These are phyloP conservation scores for Daldinia eschscholtzii DNA, from an alignment of 2,329 filamentous ascomycete genomes.

Conservation along the genomic window DNA sequence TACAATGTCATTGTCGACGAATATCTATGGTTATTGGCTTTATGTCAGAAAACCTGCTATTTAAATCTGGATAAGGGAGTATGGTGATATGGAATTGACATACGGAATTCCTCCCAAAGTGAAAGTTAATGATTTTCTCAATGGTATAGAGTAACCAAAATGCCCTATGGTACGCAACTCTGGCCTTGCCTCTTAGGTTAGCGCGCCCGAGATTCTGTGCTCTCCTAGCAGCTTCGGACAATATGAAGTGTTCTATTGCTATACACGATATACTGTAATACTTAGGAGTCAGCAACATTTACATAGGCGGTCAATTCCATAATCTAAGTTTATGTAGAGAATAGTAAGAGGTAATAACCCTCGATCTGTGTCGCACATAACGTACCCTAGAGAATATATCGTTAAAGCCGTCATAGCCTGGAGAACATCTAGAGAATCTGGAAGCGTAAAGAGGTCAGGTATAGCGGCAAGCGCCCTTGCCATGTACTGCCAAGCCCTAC, in stretches of 20 bases:
- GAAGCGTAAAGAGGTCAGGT: slow-evolving; percentile 51
- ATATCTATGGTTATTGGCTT: slow-evolving; percentile 39
- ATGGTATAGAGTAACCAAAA: slow-evolving; percentile 42
- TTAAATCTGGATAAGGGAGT: not conserved
- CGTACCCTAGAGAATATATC: slow-evolving; percentile 45
- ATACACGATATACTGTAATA: slow-evolving; percentile 46
- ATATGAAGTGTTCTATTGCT: slow-evolving; percentile 51
- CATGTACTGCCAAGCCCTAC: slow-evolving; percentile 57
- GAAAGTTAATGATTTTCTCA: slow-evolving; percentile 43
- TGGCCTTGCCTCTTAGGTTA: slow-evolving; percentile 35
- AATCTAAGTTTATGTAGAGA: too few relatives aligned
- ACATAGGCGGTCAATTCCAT: not conserved
- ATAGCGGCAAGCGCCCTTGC: slow-evolving; percentile 54
- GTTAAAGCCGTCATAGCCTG: slow-evolving; percentile 53
- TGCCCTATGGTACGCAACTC: slow-evolving; percentile 46
- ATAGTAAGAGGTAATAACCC: too few relatives aligned
- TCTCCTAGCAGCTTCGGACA: slow-evolving; percentile 51
- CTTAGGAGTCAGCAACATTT: not conserved
- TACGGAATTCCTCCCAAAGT: slow-evolving; percentile 51
- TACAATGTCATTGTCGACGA: slow-evolving; percentile 52
- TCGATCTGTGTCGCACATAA: too few relatives aligned
- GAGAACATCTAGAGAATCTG: slow-evolving; percentile 50
- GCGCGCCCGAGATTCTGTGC: slow-evolving; percentile 50
- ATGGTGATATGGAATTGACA: slow-evolving; percentile 9
- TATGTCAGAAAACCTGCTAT: not conserved